Base-by-base conservation (phyloP, 2,329 filamentous ascomycete species). In the Aureobasidium sp. region DNA sequence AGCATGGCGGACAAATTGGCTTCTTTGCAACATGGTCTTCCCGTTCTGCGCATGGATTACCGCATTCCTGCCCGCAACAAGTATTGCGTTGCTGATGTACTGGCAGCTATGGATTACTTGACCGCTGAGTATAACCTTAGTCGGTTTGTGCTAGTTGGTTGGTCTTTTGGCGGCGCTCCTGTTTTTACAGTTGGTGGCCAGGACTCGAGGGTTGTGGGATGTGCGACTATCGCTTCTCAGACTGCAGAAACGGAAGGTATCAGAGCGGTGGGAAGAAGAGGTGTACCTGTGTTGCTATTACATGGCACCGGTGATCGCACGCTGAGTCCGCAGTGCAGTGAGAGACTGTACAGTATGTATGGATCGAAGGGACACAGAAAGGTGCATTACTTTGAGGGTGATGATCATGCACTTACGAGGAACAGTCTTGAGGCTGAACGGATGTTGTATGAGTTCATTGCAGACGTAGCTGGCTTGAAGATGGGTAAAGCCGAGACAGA, bases 101-200 rank as follows among this genome's bases (percentile, higher is more conserved):
- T 67, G 9, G 71, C 75, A 10, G 71, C 70, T 5, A 73, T 78
- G 70, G 64, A 71, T 34, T 74, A 73, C 54, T 67, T 77, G 8
- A 50, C 69, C 15, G 63, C 69, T 15, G 62, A 67, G 30, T 74
- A 70, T 63, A 67, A 64, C 0, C 66, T 74, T 1, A 63, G 62
- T n/a, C 68, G 65, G 25, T 76, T 77, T 65, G 75, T 77, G 5
- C 62, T 78, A 15, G 69, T 77, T 1, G 76, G 76, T 48, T 78
- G 75, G 76, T 75, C 72, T 11, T 77, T 78, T 58, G 75, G 76
- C 25, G 73, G 75, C 5, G 75, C 74, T 25, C 75, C 75, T 0
- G 76, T 74, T n/a, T 75, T 76, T 66, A 73, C 71, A 0, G 70
- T 73, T 13, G 75, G 68, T 8, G 72, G 67, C 3, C 37, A 64